Base-by-base conservation (phyloP, 345 rosid genomes). In the Populus pruinosa region DNA sequence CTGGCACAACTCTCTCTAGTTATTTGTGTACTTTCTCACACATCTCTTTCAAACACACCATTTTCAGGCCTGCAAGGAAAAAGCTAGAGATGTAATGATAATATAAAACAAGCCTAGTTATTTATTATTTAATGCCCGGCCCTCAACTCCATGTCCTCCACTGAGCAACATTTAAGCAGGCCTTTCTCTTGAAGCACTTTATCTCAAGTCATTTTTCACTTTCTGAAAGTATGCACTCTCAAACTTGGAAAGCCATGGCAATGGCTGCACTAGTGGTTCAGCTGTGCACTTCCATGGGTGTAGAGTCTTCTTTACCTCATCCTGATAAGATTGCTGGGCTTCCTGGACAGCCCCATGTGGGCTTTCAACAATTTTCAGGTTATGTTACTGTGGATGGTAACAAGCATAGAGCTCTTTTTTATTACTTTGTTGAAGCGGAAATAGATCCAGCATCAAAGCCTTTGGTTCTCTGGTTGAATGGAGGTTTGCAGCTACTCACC, bases 401-500 rank as follows among this genome's bases (percentile, higher is more conserved):
- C 80, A 87, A 86, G 78, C 92, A 91, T 76, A 92, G 88, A 74
- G 92, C 94, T 76, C 86, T 95, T 81, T 95, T 95, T 80, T 96
- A 96, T 86, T 96, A 96, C 92, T 92, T 96, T 9, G 95, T 89
- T 63, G 99, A 96, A 81, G 97, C 99, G 47, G 94, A 93, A 87
- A 69, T 56, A 59, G 87, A 96, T 70, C 96, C 97, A 16, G 76
- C 81, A 80, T 87, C 93, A 47, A 96, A 89, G 82, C 98, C 98
- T 59, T 90, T 96, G 43, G 97, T 92, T 76, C 98, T 96, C 66
- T 96, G 98, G 99, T 92, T 96, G 81, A 96, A 96, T 76, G 99
- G 99, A 90, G 99, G 99, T 74, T 78, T 16, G 69, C 43, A 33
- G 12, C 56, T 44, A 17, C 71, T 72, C 72, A 17, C 11, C 14